Evolutionary conservation across 2,329 filamentous ascomycete species (phyloP).

Genomic region (Exophiala sideris): DNA sequence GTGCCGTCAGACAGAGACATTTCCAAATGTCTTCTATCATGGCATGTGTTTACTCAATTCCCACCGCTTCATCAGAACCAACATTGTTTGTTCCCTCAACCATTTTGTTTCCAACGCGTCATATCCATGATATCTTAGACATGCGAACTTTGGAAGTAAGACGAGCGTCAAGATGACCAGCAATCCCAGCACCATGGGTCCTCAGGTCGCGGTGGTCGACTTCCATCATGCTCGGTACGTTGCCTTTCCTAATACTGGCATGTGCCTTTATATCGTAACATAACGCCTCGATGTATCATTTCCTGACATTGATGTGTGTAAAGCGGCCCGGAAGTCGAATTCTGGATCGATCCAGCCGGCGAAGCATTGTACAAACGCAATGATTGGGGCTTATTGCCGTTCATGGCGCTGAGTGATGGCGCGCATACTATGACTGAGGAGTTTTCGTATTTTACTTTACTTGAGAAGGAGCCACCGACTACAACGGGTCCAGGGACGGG

Average conservation of each 20-base stretch:
- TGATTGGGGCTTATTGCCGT: constrained; percentile 87
- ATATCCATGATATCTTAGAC: no score
- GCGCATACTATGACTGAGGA: constrained; percentile 94
- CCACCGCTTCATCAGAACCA: no score
- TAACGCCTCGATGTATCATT: not conserved
- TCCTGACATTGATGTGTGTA: constrained; percentile 9
- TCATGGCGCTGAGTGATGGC: constrained; percentile 95
- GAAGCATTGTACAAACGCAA: constrained; percentile 79
- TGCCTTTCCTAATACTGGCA: not conserved
- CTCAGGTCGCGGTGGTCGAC: constrained; percentile 74
- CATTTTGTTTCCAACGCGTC: no score
- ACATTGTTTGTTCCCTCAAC: no score
- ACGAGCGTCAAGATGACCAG: not conserved
- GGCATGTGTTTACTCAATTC: no score
- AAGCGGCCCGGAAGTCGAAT: constrained; percentile 87
- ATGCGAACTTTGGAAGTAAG: no score
- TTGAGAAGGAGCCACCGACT: constrained; percentile 42
- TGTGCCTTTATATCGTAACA: not conserved
- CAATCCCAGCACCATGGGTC: constrained; percentile 35
- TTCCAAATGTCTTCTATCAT: no score
- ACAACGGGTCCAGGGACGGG: not conserved
- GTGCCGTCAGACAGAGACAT: no score
- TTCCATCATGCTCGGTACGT: constrained; percentile 70
- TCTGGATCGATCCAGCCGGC: constrained; percentile 77
- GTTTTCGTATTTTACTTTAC: constrained; percentile 96